Evolutionary conservation across 1,139 yeast species (phyloP), one percentile per base, ranked within the genome.

Genomic region (Diutina pseudorugosa): DNA sequence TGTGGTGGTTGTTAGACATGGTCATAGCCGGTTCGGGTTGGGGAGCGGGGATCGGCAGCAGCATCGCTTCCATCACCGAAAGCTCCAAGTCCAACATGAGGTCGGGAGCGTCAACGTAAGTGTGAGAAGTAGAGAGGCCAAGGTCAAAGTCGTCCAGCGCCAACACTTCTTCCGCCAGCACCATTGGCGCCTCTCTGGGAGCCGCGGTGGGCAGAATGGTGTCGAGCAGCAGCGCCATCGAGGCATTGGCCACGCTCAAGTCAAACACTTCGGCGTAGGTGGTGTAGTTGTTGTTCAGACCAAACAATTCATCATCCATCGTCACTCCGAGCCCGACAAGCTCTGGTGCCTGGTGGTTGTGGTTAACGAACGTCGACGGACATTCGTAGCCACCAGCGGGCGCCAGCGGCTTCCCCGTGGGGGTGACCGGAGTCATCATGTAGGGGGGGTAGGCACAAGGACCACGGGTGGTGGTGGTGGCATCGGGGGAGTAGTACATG

Each of bases 371-470:
- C 6, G 18, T 18, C 7, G 12, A 8, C 20, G 42, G 42, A 16
- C 18, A 40, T 18, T 18, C 42, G 20, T 41, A 16, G 12, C 42
- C 42, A n/a, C n/a, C n/a, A n/a, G n/a, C n/a, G 42, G 19, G 20
- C 19, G 11, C 19, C 6, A 20, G 20, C 12, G 16, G 47, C 25
- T 43, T 43, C 16, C 47, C 33, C 30, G 47, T 43, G 8, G 47
- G 47, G 12, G 47, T 43, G 19, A 43, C 25, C n/a, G 47, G 47
- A 43, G 47, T 43, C 47, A 43, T 43, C 47, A 43, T 43, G 23
- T 43, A 43, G 5, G 47, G 25, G 16, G 47, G 47, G 30, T 43
- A 25, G 19, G 47, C 30, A 23, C 25, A 43, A 5, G 33, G 19
- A 23, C 25, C 21, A 18, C 20, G 47, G 25, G n/a, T 16, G 14